A percentile compares a stretch with the other conserved stretches of the same genome.
phyloP scores from a whole-genome alignment of 2,329 filamentous ascomycete species.

The Nothophaeocryptopus gaeumannii region DNA sequence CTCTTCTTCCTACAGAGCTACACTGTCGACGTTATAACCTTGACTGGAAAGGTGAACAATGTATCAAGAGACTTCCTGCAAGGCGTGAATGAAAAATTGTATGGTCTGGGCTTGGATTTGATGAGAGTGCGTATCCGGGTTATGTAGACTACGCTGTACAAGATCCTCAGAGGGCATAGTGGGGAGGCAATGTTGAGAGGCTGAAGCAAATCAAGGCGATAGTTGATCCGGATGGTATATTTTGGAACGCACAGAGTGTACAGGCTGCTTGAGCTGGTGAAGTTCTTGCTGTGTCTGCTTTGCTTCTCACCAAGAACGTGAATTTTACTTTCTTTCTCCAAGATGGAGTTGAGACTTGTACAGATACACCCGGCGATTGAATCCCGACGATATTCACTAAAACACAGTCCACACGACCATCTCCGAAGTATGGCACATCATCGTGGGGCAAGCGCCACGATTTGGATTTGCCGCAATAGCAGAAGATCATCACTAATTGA shows the following conservation, averaged over 20 bases:
- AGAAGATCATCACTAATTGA: too few species aligned
- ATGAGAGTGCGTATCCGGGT: conserved; percentile 11
- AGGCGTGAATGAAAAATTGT: background rate
- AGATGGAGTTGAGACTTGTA: too few species aligned
- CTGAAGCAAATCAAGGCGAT: conserved; percentile 31
- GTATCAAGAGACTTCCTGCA: conserved; percentile 1
- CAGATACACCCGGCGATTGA: too few species aligned
- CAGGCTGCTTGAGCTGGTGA: too few species aligned
- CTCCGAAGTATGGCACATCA: too few species aligned
- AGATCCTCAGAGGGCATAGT: conserved; percentile 28
- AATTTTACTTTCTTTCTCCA: too few species aligned
- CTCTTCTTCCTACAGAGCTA: conserved; percentile 10
- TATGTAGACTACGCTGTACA: conserved; percentile 30
- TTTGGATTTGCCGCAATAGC: too few species aligned
- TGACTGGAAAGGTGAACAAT: background rate
- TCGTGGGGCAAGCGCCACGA: too few species aligned
- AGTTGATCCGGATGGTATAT: conserved; percentile 31
- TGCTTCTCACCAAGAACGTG: too few species aligned
- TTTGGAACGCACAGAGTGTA: conserved; percentile 16
- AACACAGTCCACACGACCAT: too few species aligned
- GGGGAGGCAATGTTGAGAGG: conserved; percentile 27
- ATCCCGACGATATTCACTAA: too few species aligned
- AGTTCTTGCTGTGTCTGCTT: too few species aligned
- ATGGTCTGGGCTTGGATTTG: background rate
- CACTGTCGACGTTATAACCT: background rate